These are phyloP conservation scores for Populus davidiana DNA, from an alignment of 345 rosid species.

Conservation along the genomic window DNA sequence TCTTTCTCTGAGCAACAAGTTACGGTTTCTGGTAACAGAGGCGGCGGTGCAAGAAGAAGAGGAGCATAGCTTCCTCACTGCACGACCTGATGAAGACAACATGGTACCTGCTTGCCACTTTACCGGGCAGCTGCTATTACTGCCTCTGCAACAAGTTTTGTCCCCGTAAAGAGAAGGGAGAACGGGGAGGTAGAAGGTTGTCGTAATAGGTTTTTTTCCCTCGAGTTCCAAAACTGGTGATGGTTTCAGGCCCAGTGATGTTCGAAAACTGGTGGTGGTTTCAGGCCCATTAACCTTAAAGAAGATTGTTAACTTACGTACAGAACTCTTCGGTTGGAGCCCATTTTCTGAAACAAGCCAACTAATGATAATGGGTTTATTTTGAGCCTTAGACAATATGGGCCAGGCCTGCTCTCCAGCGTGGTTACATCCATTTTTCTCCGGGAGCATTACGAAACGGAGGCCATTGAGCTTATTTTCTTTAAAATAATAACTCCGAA, in stretches of 20 bases:
- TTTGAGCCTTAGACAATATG: neutral
- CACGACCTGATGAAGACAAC: neutral
- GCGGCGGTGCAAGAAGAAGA: neutral
- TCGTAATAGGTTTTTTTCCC: neutral
- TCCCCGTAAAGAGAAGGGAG: neutral
- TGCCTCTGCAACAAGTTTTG: neutral
- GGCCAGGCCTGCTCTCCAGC: neutral
- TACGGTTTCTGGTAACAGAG: neutral
- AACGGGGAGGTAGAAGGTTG: neutral
- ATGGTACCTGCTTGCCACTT: neutral
- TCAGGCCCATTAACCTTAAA: neutral
- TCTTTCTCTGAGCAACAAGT: neutral
- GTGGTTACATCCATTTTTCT: neutral
- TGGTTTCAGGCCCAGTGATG: neutral
- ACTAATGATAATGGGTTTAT: neutral
- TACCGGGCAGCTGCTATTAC: neutral
- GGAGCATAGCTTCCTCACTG: conserved; percentile 7
- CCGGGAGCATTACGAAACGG: too few species aligned
- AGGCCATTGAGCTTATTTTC: too few species aligned
- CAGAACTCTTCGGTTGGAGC: neutral
- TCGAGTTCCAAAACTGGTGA: neutral
- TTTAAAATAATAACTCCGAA: too few species aligned
- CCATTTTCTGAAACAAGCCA: neutral
- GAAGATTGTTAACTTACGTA: neutral
- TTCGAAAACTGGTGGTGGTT: neutral